Conservation (phyloP, 306 rosid species). For the barrel medic (Medicago truncatula) region DNA sequence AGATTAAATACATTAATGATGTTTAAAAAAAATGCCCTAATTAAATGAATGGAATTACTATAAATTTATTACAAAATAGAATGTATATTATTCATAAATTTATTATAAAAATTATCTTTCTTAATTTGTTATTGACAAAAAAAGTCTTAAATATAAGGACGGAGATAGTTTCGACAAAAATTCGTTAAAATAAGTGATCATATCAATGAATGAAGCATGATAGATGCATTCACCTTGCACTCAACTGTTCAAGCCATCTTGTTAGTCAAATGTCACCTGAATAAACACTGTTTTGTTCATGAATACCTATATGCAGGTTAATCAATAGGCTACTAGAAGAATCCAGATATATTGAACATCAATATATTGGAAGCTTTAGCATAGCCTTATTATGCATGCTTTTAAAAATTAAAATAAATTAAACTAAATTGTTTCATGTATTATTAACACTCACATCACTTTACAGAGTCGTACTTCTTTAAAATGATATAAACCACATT, state of each 20-base stretch:
- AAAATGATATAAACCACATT: constrained; percentile 29
- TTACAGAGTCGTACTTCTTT: constrained; percentile 24
- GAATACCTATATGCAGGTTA: constrained; percentile 40
- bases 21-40: too few species aligned
- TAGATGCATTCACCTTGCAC: constrained; percentile 42
- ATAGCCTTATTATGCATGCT: constrained; percentile 7
- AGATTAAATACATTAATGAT: too few species aligned
- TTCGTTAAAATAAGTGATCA: constrained; percentile 46
- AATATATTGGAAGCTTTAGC: constrained; percentile 11
- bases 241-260: constrained; percentile 56
- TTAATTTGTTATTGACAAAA: too few species aligned
- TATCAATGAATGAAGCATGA: constrained; percentile 26
- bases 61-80: too few species aligned
- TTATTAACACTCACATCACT: constrained; percentile 32
- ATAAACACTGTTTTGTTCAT: constrained; percentile 53
- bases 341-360: constrained; percentile 44
- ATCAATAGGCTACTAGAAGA: constrained; percentile 44
- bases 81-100: too few species aligned
- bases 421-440: not conserved
- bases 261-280: constrained; percentile 68
- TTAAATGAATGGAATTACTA: too few species aligned
- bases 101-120: too few species aligned
- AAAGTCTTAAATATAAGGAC: too few species aligned
- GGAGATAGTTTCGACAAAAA: constrained; percentile 14
- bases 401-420: not conserved